Percentiles rank a stretch among this genome's conserved stretches.
Evolutionary conservation across 2,329 filamentous ascomycete genomes (phyloP).

Genomic region (Stemphylium beticola): DNA sequence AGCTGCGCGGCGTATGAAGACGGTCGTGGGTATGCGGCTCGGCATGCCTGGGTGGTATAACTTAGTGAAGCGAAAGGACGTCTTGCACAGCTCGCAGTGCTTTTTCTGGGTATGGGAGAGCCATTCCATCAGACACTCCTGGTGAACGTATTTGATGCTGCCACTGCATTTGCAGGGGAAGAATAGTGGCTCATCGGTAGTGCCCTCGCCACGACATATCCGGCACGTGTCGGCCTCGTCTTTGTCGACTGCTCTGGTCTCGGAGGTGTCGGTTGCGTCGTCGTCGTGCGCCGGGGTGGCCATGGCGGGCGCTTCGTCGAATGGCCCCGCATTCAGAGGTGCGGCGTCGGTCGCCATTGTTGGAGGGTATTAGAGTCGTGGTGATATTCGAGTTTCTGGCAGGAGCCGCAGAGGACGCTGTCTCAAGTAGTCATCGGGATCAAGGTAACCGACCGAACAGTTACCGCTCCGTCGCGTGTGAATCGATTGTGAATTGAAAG

Average conservation of each 20-base stretch:
- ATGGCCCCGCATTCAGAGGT: slow-evolving; percentile 20
- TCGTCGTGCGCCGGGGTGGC: no score
- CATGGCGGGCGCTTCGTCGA: slow-evolving; percentile 17
- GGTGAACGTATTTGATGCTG: slow-evolving; percentile 98
- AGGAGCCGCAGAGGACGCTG: slow-evolving; percentile 22
- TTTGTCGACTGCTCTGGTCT: slow-evolving; percentile 38
- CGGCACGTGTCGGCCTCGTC: slow-evolving; percentile 84
- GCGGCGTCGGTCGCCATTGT: slow-evolving; percentile 33
- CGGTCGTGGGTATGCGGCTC: slow-evolving; percentile 73
- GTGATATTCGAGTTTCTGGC: slow-evolving; percentile 15
- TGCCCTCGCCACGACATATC: slow-evolving; percentile 92
- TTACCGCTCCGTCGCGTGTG: not conserved
- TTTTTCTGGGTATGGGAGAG: slow-evolving; percentile 98
- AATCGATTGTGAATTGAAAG: not conserved
- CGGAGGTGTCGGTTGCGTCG: slow-evolving; percentile 45
- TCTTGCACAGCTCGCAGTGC: slow-evolving; percentile 99
- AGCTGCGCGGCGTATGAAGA: slow-evolving; percentile 81
- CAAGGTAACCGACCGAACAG: not conserved
- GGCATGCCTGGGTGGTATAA: slow-evolving; percentile 97
- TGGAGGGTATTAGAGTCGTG: not conserved
- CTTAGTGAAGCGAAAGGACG: slow-evolving; percentile 96
- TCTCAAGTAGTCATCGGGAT: slow-evolving; percentile 37
- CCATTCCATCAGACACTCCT: slow-evolving; percentile 99
- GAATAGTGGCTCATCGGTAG: slow-evolving; percentile 83
- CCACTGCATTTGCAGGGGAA: slow-evolving; percentile 99